Evolutionary conservation across 768 basidiomycete genomes (phyloP), one percentile per base, ranked within the genome.

Genomic region (Termitomyces sp.): DNA sequence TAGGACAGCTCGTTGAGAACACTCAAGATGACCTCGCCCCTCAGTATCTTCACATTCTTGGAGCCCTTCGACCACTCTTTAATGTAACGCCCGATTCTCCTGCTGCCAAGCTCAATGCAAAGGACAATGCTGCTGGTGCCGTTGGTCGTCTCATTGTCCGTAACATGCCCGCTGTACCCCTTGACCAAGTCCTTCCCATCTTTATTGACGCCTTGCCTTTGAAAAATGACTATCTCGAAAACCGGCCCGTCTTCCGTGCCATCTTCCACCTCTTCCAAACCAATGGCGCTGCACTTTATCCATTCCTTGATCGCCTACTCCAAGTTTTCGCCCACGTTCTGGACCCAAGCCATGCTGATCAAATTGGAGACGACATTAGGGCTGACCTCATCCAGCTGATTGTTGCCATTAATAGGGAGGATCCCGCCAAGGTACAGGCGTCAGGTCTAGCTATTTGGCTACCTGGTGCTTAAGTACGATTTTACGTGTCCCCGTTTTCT

Each of bases 91-190:
- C 83, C 0, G 83, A 87, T 57, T 77, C 90, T 6, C 76, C 86
- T n/a, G 67, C 82, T 6, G 74, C 90, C 7, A 78, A 77, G 45
- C 72, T 92, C 60, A 95, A 94, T 69, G 94, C 94, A 20, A 88
- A 88, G 61, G 97, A 99, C 73, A 99, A 99, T 70, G 97, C 97
- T n/a, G 83, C 88, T 8, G 97, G 97, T 45, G 92, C 94, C 26
- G 90, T 98, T 53, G 85, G 86, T 5, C 87, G 97, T 16, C 80
- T 98, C 69, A 88, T 98, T 67, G 69, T 85, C 65, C 88, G 88
- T 68, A 94, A 94, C 72, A 73, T 81, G 4, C 69, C 75, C 13
- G 92, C 87, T 15, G 73, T 98, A 18, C 96, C 96, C 26, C 85
- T 98, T 39, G 91, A 94, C 51, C 88, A 93, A 72, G 93, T 97